Evolutionary conservation across 2,329 filamentous ascomycete genomes (phyloP), one percentile per base, ranked within the genome.

Genomic region (Ceratocystiopsis minuta): DNA sequence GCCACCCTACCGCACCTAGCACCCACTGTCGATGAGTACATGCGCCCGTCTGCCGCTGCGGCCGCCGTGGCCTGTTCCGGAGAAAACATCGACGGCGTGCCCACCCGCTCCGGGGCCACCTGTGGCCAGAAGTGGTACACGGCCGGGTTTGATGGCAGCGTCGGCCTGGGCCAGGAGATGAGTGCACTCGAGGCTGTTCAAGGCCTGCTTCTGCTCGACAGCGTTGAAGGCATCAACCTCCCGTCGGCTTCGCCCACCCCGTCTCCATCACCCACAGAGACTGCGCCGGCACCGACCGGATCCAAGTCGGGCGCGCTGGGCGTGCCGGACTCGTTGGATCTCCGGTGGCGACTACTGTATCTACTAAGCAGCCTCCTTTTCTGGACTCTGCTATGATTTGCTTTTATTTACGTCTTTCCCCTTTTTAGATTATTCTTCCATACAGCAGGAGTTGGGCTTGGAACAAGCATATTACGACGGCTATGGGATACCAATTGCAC

Each of bases 111-210:
- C 11, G 32, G 13, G 13, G 32, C 11, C 32, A 60, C 63, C 16
- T 80, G 76, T 50, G 74, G 75, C n/a, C 60, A 70, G 52, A 69
- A 66, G 53, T 80, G 76, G 76, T 77, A 75, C 46, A 58, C 62
- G 1, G 66, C 65, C 34, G 67, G 62, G 2, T 76, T 64, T 46
- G 75, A 80, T 50, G 66, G 64, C 34, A 60, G 56, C 18, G 54
- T 60, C 0, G 73, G 74, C 3, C 61, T 78, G 6, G 76, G 76
- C 5, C 70, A 77, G 56, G 67, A 78, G 53, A 74, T 80, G 71
- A 70, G 66, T 43, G 76, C 73, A 1, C 63, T 80, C 39, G 75
- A 79, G 57, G 64, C 66, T 1, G 61, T 80, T 15, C 75, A 79
- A 53, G 72, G 72, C 3, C 59, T 78, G 3, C 57, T 80, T 15